Evolutionary conservation across 805 yeast genomes (phyloP).

Genomic region (Kurtzmaniella cleridarum): DNA sequence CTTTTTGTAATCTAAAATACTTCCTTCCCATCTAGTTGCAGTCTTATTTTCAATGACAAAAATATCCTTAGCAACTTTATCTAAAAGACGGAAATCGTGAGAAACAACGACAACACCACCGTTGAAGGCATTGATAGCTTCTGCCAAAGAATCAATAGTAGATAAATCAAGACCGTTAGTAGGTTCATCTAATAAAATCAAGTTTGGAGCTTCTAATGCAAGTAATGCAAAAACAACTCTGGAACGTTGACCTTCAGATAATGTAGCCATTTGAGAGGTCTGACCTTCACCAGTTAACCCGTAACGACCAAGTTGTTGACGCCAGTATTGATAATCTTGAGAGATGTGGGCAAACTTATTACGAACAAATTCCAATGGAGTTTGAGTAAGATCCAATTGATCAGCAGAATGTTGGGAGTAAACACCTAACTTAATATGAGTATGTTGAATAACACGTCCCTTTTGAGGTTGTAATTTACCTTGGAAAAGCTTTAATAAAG

Average conservation of each 20-base stretch:
- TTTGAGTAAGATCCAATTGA: conserved; percentile 91
- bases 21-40: conserved; percentile 94
- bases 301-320: conserved; percentile 95
- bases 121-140: conserved; percentile 86
- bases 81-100: conserved; percentile 97
- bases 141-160: conserved; percentile 96
- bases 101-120: conserved; percentile 99
- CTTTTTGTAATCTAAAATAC: conserved; percentile 87
- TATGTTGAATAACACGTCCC: conserved; percentile 95
- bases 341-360: conserved; percentile 86
- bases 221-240: conserved; percentile 96
- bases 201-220: conserved; percentile 93
- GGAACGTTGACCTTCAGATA: conserved; percentile 98
- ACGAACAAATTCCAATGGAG: conserved; percentile 95
- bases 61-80: conserved; percentile 95
- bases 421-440: conserved; percentile 96
- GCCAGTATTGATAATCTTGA: conserved; percentile 98
- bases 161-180: conserved; percentile 98
- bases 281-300: conserved; percentile 99
- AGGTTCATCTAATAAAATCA: conserved; percentile 96
- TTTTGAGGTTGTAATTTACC: conserved; percentile 85
- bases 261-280: conserved; percentile 96
- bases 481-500: conserved; percentile 92
- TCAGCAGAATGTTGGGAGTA: conserved; percentile 99
- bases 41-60: conserved; percentile 93